Percentiles rank a stretch among this genome's conserved stretches.
Evolutionary conservation across 352 stramenopile species (phyloP).

Genomic region (Globisporangium sylvaticum): DNA sequence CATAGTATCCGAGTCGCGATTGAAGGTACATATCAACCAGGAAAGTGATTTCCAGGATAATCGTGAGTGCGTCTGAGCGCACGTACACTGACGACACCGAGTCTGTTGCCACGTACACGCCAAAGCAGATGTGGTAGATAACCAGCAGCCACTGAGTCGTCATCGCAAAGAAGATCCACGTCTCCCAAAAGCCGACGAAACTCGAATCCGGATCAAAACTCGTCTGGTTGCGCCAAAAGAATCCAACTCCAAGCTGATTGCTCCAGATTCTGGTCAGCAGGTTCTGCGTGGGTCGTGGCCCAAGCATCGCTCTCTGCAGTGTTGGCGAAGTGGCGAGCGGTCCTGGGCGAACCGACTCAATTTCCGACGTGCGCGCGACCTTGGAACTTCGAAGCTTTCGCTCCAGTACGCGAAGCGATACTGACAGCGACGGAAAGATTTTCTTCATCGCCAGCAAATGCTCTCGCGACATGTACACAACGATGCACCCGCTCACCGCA

Average conservation of each 20-base stretch:
- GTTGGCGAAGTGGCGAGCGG: neutral
- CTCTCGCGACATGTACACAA: conserved; percentile 43
- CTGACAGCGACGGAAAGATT: conserved; percentile 27
- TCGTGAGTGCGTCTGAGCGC: conserved; percentile 23
- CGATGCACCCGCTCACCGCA: conserved; percentile 50
- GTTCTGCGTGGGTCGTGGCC: neutral
- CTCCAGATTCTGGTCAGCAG: neutral
- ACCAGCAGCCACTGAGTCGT: conserved; percentile 38
- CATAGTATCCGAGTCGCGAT: conserved; percentile 50
- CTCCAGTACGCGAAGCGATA: conserved; percentile 27
- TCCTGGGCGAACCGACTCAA: conserved; percentile 19
- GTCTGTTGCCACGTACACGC: conserved; percentile 9
- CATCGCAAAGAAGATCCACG: conserved; percentile 35
- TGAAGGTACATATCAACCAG: conserved; percentile 49
- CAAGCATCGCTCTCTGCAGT: neutral
- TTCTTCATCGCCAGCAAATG: conserved; percentile 36
- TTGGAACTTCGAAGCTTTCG: conserved; percentile 23
- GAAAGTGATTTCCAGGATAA: conserved; percentile 42
- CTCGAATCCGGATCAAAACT: conserved; percentile 48
- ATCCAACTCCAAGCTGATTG: neutral
- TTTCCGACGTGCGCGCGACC: conserved; percentile 28
- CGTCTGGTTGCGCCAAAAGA: neutral
- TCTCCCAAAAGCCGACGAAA: conserved; percentile 50
- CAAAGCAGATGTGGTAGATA: conserved; percentile 52
- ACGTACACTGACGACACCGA: conserved; percentile 16